Evolutionary conservation across 1,284 basidiomycete genomes (phyloP), one percentile per base, ranked within the genome.

Genomic region (Earliella scabrosa): DNA sequence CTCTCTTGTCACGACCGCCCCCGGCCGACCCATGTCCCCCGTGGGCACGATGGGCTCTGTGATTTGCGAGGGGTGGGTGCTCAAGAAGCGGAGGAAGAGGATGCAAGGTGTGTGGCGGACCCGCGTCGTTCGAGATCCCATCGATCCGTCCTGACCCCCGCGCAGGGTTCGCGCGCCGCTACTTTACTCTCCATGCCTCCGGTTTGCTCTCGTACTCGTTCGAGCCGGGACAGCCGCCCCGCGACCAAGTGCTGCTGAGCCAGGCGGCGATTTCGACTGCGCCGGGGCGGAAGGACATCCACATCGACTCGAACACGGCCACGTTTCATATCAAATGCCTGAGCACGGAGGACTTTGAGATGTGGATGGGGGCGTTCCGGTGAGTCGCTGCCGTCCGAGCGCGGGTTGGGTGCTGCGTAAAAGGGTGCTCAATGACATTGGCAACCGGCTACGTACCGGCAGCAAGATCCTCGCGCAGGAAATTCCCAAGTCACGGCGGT

Each of bases 271-370:
- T 94, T 56, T 86, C 88, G 9, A 90, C 87, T 26, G 78, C 82
- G 13, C 75, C 79, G 32, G 86, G 85, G 5, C 81, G 86, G 55
- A 86, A 81, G 67, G 86, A 92, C 65, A 89, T 91, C 56, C 87
- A 92, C 66, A 80, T 94, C 46, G 92, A 94, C 66, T 86, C 88
- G 1, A 82, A 77, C 62, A 85, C 79, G 50, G 85, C 86, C 24
- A 92, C 89, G 1, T 93, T 92, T 67, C 90, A 92, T 69, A 82
- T 91, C 58, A 90, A 88, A 70, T 91, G 89, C 66, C 72, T 91
- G 23, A 85, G 77, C 49, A 73, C 72, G 18, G 82, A 84, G 8
- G 92, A 94, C 65, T 94, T 92, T 62, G 75, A 85, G 50, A 75
- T 69, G 43, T 93, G 91, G 91, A 90, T 90, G 79, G 59, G 74